Conservation (phyloP, 257 asterid species). For the Apocynum venetum region DNA sequence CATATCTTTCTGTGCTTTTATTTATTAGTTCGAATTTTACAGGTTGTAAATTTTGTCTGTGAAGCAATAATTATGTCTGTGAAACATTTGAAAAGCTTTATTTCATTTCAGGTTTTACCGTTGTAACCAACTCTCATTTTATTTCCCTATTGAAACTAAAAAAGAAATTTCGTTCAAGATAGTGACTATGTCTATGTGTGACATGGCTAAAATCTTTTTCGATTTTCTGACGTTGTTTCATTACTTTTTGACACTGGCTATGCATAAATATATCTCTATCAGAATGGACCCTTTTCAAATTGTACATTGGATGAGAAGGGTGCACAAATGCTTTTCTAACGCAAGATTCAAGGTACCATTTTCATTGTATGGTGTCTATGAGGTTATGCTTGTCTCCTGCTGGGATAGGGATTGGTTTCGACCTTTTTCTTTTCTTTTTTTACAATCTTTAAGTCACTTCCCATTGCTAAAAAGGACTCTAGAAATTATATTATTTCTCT, state of each 20-base stretch:
- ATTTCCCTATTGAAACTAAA: constrained; percentile 5
- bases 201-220: constrained; percentile 26
- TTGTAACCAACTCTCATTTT: constrained; percentile 12
- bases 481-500: too few relatives aligned
- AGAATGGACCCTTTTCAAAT: constrained; percentile 12
- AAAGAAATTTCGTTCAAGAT: constrained; percentile 29
- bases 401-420: constrained; percentile 40
- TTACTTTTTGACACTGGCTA: constrained; percentile 21
- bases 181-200: constrained; percentile 37
- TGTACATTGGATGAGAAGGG: constrained; percentile 6
- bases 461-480: neutral
- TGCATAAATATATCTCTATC: constrained; percentile 23
- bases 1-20: constrained; percentile 20
- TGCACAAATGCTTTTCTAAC: constrained; percentile 6
- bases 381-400: constrained; percentile 28
- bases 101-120: constrained; percentile 30
- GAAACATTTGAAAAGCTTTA: constrained; percentile 1
- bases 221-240: constrained; percentile 21
- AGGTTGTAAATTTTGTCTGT: constrained; percentile 34
- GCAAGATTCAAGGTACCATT: constrained; percentile 33
- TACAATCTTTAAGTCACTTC: constrained; percentile 36
- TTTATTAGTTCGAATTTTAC: constrained; percentile 19
- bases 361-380: constrained; percentile 36
- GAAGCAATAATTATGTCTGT: constrained; percentile 12
- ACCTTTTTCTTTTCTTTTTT: constrained; percentile 29